These are phyloP conservation scores for Chrysoporthe cubensis DNA, from an alignment of 2,329 filamentous ascomycete species.

Conservation along the genomic window DNA sequence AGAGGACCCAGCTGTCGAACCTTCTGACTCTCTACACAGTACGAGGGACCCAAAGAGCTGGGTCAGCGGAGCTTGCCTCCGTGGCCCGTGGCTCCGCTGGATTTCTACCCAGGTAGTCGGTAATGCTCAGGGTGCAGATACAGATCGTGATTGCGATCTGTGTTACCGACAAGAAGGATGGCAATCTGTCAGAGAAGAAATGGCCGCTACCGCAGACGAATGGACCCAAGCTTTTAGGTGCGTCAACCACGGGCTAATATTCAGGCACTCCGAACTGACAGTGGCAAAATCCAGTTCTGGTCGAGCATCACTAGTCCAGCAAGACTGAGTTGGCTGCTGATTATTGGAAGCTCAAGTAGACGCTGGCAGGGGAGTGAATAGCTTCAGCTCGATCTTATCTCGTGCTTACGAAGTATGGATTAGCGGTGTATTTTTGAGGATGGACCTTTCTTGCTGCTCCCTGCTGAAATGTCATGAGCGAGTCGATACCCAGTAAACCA, in stretches of 20 bases:
- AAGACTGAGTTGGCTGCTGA: background rate
- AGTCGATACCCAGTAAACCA: background rate
- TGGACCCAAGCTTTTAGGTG: background rate
- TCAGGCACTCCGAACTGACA: background rate
- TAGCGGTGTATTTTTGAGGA: background rate
- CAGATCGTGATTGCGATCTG: background rate
- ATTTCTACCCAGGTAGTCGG: background rate
- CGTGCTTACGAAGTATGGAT: background rate
- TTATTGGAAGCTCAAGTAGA: background rate
- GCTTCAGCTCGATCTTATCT: background rate
- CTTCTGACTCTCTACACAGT: constrained; percentile 4
- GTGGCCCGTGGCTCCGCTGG: constrained; percentile 7
- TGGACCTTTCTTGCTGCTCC: background rate
- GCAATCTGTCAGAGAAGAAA: background rate
- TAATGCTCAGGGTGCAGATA: background rate
- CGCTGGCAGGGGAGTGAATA: constrained; percentile 1
- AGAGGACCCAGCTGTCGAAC: background rate
- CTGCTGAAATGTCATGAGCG: background rate
- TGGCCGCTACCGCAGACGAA: background rate
- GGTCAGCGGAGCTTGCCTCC: constrained; percentile 24
- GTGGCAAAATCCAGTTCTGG: background rate
- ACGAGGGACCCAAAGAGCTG: constrained; percentile 24
- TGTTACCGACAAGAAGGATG: background rate
- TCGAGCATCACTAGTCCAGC: background rate
- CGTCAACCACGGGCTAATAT: background rate